These are phyloP conservation scores for Russula griseocarnosa DNA, from an alignment of 768 basidiomycete genomes.

Conservation along the genomic window DNA sequence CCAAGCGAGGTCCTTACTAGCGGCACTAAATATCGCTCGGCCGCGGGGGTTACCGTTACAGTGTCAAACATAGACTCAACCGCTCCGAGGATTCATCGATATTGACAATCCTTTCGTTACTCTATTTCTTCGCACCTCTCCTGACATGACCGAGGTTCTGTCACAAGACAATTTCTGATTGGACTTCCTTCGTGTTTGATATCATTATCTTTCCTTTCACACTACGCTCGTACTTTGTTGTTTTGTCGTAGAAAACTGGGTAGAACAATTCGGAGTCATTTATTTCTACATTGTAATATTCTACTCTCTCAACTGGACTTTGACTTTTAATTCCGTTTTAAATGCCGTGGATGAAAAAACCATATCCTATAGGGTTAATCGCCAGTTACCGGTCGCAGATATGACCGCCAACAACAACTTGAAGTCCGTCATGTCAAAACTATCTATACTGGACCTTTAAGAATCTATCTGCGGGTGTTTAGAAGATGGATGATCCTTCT, in stretches of 20 bases:
- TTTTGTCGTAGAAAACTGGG: background rate
- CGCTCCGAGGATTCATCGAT: background rate
- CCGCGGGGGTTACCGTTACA: background rate
- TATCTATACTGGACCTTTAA: too few relatives aligned
- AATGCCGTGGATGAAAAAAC: background rate
- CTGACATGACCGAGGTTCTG: background rate
- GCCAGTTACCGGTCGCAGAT: too few relatives aligned
- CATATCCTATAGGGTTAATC: too few relatives aligned
- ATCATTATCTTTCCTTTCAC: background rate
- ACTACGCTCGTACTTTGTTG: background rate
- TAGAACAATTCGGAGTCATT: background rate
- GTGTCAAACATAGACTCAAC: background rate
- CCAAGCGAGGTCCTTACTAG: background rate
- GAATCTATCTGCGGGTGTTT: too few relatives aligned
- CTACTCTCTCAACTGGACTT: background rate
- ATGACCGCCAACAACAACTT: too few relatives aligned
- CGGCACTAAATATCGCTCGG: background rate
- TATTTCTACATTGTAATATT: slow-evolving; percentile 2
- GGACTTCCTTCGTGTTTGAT: background rate
- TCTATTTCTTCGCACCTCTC: background rate
- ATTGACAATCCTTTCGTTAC: background rate
- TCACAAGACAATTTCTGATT: background rate
- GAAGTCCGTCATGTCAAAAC: too few relatives aligned
- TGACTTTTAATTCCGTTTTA: background rate
- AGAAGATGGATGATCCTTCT: too few relatives aligned